Evolutionary conservation across 73 alveolate species (phyloP).

Genomic region (Stentor roeselii): DNA sequence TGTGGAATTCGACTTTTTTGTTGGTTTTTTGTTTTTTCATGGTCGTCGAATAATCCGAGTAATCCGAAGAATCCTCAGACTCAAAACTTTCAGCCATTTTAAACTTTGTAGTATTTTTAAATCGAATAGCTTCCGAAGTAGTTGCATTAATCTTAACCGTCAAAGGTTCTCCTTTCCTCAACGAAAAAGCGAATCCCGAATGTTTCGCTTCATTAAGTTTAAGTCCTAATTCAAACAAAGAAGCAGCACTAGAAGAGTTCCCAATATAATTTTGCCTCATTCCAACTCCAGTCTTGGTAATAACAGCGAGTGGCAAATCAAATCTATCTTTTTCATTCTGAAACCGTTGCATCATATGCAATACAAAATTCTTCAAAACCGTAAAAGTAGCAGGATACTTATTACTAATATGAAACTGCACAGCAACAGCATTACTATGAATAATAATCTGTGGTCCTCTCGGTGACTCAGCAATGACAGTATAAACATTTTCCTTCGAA

Average conservation of each 20-base stretch:
- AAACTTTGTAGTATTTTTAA: background rate
- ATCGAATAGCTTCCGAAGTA: background rate
- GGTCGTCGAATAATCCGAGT: background rate
- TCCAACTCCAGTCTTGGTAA: slow-evolving; percentile 1
- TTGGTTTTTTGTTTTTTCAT: background rate
- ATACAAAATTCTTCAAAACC: slow-evolving; percentile 63
- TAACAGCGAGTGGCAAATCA: slow-evolving; percentile 4
- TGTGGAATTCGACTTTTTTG: slow-evolving; percentile 4
- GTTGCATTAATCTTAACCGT: slow-evolving; percentile 29
- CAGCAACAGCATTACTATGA: slow-evolving; percentile 76
- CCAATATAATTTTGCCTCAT: slow-evolving; percentile 9
- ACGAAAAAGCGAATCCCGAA: slow-evolving; percentile 28
- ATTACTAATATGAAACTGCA: slow-evolving; percentile 66
- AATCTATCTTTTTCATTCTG: slow-evolving; percentile 14
- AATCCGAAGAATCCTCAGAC: background rate
- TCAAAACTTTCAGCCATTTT: background rate
- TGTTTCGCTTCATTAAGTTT: slow-evolving; percentile 18
- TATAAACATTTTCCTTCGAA: slow-evolving; percentile 48
- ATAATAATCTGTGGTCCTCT: slow-evolving; percentile 82
- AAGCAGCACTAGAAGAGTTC: slow-evolving; percentile 2
- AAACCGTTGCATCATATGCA: slow-evolving; percentile 34
- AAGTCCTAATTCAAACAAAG: background rate
- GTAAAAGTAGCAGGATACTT: slow-evolving; percentile 63
- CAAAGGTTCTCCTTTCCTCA: slow-evolving; percentile 7
- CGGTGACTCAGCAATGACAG: slow-evolving; percentile 65